A percentile compares a stretch with the other conserved stretches of the same genome.
Evolutionary conservation across 495 filamentous ascomycete species (phyloP).

Genomic region (Xylaria palmicola): DNA sequence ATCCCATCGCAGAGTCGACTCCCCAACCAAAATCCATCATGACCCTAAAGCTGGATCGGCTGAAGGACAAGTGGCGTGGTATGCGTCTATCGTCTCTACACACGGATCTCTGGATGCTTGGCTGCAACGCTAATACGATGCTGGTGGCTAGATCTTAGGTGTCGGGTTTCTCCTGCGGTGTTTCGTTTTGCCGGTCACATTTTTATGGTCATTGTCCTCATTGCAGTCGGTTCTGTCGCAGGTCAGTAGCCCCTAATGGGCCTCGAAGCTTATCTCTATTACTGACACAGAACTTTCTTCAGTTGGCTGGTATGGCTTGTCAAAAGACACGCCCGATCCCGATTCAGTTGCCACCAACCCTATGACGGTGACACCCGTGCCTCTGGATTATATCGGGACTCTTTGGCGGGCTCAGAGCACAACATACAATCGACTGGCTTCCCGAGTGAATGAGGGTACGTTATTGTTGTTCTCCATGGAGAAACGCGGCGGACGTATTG

Average conservation of each 20-base stretch:
- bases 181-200: conserved; percentile 6
- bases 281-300: neutral
- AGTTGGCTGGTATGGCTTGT: conserved; percentile 12
- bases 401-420: neutral
- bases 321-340: neutral
- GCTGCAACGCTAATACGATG: neutral
- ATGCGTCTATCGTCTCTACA: neutral
- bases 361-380: neutral
- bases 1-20: neutral
- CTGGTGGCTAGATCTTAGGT: neutral
- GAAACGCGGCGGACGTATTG: neutral
- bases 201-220: neutral
- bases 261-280: neutral
- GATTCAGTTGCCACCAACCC: neutral
- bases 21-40: conserved; percentile 6
- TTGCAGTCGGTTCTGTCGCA: neutral
- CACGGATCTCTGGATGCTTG: neutral
- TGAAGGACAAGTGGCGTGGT: conserved; percentile 5
- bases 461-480: neutral
- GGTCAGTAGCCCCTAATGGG: neutral
- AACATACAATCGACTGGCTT: neutral
- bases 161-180: neutral
- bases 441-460: neutral
- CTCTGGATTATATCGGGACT: neutral
- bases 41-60: neutral